phyloP scores from a whole-genome alignment of 306 rosid species.

The Cicer arietinum region DNA sequence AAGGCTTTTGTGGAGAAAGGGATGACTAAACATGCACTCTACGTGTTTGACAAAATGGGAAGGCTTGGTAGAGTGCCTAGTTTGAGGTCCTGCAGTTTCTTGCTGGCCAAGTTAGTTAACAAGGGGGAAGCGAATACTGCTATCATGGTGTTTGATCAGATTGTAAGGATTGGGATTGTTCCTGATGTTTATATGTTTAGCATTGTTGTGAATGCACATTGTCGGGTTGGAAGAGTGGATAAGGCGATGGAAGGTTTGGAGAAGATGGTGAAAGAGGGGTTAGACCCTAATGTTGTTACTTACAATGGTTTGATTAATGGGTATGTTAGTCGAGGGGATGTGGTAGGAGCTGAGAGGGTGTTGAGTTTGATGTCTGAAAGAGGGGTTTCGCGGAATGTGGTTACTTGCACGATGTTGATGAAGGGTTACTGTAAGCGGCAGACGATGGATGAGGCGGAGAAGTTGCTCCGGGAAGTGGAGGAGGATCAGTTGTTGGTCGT shows the following conservation, averaged over 20 bases:
- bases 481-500: conserved; percentile 51
- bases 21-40: conserved; percentile 62
- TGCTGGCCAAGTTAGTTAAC: conserved; percentile 66
- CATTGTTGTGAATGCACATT: conserved; percentile 72
- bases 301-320: conserved; percentile 79
- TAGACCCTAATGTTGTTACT: conserved; percentile 65
- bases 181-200: conserved; percentile 71
- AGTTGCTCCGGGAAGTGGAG: conserved; percentile 56
- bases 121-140: conserved; percentile 53
- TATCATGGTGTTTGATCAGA: conserved; percentile 63
- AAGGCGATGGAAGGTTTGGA: conserved; percentile 53
- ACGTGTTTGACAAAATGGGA: conserved; percentile 79
- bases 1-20: conserved; percentile 68
- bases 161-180: conserved; percentile 55
- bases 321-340: conserved; percentile 61
- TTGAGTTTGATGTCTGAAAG: conserved; percentile 61
- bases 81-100: conserved; percentile 75
- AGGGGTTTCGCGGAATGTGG: conserved; percentile 61
- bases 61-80: conserved; percentile 62
- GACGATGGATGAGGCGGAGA: conserved; percentile 71
- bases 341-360: conserved; percentile 57
- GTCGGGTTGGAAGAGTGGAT: conserved; percentile 60
- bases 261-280: conserved; percentile 67
- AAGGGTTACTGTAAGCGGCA: conserved; percentile 67
- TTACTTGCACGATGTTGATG: conserved; percentile 66